phyloP scores from a whole-genome alignment of 1,139 yeast species.

The Hanseniaspora sp. region DNA sequence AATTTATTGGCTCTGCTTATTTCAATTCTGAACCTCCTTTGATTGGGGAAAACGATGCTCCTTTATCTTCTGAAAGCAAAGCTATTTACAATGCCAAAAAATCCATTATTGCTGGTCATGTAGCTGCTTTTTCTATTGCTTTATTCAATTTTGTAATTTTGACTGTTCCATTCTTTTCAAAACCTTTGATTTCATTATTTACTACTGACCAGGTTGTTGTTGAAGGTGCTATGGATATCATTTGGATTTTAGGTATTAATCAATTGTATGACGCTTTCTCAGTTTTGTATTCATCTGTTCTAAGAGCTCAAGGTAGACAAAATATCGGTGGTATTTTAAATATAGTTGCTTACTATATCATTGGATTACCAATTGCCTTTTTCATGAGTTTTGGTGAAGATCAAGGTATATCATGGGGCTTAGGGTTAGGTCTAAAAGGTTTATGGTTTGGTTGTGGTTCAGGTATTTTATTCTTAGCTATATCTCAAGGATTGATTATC shows the following conservation, averaged over 20 bases:
- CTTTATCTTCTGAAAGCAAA: background rate
- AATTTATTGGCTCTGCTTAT: slow-evolving; percentile 63
- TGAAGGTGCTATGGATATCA: slow-evolving; percentile 36
- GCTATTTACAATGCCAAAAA: slow-evolving; percentile 7
- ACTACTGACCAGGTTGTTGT: slow-evolving; percentile 62
- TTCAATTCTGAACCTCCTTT: slow-evolving; percentile 20
- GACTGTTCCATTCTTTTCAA: slow-evolving; percentile 41
- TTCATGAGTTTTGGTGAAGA: slow-evolving; percentile 47
- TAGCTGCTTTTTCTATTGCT: slow-evolving; percentile 38
- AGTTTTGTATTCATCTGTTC: slow-evolving; percentile 68
- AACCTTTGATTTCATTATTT: slow-evolving; percentile 55
- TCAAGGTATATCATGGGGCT: slow-evolving; percentile 33
- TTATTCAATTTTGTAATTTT: slow-evolving; percentile 37
- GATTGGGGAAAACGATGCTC: background rate
- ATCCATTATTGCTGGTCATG: slow-evolving; percentile 15
- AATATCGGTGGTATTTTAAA: slow-evolving; percentile 73
- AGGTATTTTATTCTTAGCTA: slow-evolving; percentile 15
- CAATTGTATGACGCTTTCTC: slow-evolving; percentile 75
- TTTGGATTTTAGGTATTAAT: slow-evolving; percentile 61
- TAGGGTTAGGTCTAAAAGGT: slow-evolving; percentile 14
- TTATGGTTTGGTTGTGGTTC: slow-evolving; percentile 16
- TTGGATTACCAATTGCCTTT: slow-evolving; percentile 66
- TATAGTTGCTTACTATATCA: slow-evolving; percentile 58
- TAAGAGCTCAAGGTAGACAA: slow-evolving; percentile 81
- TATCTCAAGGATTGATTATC: slow-evolving; percentile 11